Conservation (phyloP, 2,329 filamentous ascomycete genomes). For the Microdochium nivale region DNA sequence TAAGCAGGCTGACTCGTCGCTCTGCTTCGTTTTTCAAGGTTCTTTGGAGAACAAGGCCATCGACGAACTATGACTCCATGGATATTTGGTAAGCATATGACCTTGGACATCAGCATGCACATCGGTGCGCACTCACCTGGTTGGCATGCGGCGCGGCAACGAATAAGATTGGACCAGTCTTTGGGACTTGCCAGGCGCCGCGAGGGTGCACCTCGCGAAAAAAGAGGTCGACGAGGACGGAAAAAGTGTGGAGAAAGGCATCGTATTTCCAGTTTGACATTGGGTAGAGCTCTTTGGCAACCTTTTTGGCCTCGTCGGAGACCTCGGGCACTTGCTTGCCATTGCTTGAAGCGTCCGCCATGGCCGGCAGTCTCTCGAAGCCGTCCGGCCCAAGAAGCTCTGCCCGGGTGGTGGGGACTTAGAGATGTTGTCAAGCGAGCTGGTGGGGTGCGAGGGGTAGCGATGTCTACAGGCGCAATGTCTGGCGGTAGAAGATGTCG, state of each 20-base stretch:
- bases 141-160: constrained; percentile 97
- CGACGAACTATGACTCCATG: constrained; percentile 65
- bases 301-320: constrained; percentile 6
- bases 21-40: constrained; percentile 79
- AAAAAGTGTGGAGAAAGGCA: constrained; percentile 67
- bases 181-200: constrained; percentile 90
- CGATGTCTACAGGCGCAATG: background rate
- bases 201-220: constrained; percentile 95
- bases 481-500: background rate
- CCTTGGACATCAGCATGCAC: background rate
- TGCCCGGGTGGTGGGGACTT: background rate
- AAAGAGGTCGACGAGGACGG: constrained; percentile 87
- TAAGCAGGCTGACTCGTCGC: constrained; percentile 83
- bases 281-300: constrained; percentile 49
- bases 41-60: constrained; percentile 87
- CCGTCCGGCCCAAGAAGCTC: background rate
- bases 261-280: constrained; percentile 73
- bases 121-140: constrained; percentile 47
- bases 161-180: constrained; percentile 82
- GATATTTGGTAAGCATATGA: background rate
- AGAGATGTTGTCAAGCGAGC: background rate
- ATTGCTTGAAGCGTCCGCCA: background rate
- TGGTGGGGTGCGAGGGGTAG: background rate
- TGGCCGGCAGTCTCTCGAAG: background rate
- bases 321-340: background rate